phyloP scores from a whole-genome alignment of 2,329 filamentous ascomycete genomes.

The Metarhizium sp. region DNA sequence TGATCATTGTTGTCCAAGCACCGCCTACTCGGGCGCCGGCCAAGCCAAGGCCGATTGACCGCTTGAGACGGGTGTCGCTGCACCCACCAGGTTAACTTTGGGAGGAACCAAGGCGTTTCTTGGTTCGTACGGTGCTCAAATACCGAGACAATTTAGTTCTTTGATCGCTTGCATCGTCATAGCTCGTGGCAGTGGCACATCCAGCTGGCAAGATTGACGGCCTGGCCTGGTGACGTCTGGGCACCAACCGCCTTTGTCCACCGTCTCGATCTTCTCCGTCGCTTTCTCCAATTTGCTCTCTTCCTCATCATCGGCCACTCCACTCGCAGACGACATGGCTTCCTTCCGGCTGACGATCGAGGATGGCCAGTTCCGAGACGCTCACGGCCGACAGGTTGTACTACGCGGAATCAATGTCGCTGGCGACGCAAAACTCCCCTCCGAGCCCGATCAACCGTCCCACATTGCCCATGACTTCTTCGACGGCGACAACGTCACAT shows the following conservation, averaged over 20 bases:
- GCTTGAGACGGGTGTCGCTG: too few species aligned
- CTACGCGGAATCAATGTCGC: constrained; percentile 92
- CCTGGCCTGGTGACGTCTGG: not conserved
- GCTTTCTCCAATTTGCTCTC: not conserved
- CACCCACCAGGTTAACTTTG: too few species aligned
- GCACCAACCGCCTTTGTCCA: not conserved
- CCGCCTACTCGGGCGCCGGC: too few species aligned
- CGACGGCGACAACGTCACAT: constrained; percentile 84
- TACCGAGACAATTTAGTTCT: too few species aligned
- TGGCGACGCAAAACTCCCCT: constrained; percentile 83
- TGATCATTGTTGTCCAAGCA: too few species aligned
- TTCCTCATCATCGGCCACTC: not conserved
- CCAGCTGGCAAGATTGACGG: not conserved
- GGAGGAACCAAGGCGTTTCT: not conserved
- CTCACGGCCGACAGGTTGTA: constrained; percentile 72
- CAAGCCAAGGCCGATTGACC: too few species aligned
- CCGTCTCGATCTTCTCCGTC: not conserved
- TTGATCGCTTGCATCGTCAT: not conserved
- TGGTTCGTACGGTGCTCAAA: too few species aligned
- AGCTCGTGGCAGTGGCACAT: not conserved
- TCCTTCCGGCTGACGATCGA: constrained; percentile 73
- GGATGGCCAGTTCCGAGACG: constrained; percentile 74
- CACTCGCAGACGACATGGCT: constrained; percentile 47
- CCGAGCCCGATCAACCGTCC: constrained; percentile 70
- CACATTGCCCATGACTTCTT: constrained; percentile 75